These are phyloP conservation scores for Aspergillus steynii DNA, from an alignment of 495 filamentous ascomycete genomes.

Conservation along the genomic window DNA sequence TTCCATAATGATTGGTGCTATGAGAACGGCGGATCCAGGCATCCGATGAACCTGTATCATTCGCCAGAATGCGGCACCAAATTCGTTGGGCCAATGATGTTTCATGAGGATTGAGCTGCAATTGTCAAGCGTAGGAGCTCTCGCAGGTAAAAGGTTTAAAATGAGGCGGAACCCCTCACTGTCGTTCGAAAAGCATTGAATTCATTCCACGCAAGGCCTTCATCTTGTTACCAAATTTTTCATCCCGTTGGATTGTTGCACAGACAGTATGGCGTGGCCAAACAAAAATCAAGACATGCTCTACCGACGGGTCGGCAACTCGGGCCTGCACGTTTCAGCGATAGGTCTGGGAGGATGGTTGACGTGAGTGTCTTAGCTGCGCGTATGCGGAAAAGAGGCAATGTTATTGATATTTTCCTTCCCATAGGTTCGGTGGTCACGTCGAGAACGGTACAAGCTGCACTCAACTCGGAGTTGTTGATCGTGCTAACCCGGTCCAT, in stretches of 20 bases:
- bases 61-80: too few relatives aligned
- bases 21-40: neutral
- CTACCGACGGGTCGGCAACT: constrained; percentile 67
- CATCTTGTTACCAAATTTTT: neutral
- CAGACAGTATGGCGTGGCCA: constrained; percentile 25
- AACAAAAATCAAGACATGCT: constrained; percentile 54
- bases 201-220: constrained; percentile 1
- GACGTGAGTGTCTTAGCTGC: constrained; percentile 19
- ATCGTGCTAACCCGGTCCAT: constrained; percentile 1
- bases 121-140: too few relatives aligned
- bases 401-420: neutral
- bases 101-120: too few relatives aligned
- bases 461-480: neutral
- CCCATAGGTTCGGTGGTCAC: constrained; percentile 23
- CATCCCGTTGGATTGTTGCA: too few relatives aligned
- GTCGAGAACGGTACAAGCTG: constrained; percentile 21
- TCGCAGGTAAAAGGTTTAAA: too few relatives aligned
- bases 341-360: constrained; percentile 68
- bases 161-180: too few relatives aligned
- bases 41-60: too few relatives aligned
- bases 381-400: neutral
- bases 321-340: constrained; percentile 67
- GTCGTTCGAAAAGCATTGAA: neutral
- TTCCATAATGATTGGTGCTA: too few relatives aligned
- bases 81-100: too few relatives aligned